A percentile compares a stretch with the other conserved stretches of the same genome.
These are phyloP conservation scores for Diaporthe sp. DNA, from an alignment of 2,329 filamentous ascomycete genomes.

Conservation along the genomic window DNA sequence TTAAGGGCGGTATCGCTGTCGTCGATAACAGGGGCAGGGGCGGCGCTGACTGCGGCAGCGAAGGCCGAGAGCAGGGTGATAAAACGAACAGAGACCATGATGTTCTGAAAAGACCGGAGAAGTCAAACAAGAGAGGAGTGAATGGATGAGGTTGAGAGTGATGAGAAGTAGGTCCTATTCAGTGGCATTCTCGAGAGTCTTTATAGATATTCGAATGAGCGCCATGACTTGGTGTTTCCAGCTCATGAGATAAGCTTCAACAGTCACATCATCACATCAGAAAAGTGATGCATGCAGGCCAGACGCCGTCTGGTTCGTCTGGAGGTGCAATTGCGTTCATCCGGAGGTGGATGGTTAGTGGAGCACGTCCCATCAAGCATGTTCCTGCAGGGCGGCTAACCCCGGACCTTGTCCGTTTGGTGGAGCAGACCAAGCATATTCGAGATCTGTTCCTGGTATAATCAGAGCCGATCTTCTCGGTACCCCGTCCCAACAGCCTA, in stretches of 20 bases:
- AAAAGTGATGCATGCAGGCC: background rate
- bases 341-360: background rate
- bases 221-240: background rate
- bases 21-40: conserved; percentile 1
- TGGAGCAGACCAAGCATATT: background rate
- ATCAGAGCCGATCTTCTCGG: background rate
- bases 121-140: background rate
- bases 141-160: background rate
- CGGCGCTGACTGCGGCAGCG: conserved; percentile 12
- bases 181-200: background rate
- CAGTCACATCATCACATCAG: background rate
- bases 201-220: background rate
- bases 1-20: conserved; percentile 1
- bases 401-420: conserved; percentile 4
- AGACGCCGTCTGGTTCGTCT: background rate
- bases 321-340: background rate
- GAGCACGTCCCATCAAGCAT: conserved; percentile 1
- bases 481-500: background rate
- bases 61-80: background rate
- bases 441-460: background rate
- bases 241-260: background rate
- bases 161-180: background rate
- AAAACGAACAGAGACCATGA: background rate
- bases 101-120: background rate
- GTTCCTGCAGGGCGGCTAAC: background rate